phyloP scores from a whole-genome alignment of 352 stramenopile species.

The Pythium dissotocum region DNA sequence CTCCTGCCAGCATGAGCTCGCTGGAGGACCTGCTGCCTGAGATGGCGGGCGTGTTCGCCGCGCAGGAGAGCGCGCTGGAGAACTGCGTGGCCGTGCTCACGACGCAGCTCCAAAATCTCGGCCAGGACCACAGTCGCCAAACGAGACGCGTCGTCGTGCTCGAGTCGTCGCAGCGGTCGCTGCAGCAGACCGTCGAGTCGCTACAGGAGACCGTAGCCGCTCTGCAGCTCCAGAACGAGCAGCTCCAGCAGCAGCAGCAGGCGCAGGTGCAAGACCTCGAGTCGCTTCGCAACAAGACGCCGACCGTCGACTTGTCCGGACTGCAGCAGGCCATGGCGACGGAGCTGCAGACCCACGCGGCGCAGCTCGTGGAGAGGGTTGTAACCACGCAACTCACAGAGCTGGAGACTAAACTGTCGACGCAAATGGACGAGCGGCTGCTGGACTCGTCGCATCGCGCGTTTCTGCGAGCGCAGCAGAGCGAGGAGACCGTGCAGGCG shows the following conservation, averaged over 20 bases:
- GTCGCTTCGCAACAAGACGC: slow-evolving; percentile 3
- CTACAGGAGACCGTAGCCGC: slow-evolving; percentile 23
- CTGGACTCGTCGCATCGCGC: slow-evolving; percentile 33
- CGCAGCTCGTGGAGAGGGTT: slow-evolving; percentile 17
- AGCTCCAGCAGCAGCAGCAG: slow-evolving; percentile 30
- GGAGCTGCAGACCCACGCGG: slow-evolving; percentile 30
- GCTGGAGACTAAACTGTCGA: slow-evolving; percentile 37
- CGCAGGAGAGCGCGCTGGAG: slow-evolving; percentile 59
- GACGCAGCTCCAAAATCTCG: slow-evolving; percentile 53
- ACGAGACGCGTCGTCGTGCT: slow-evolving; percentile 35
- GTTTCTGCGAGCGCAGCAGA: slow-evolving; percentile 33
- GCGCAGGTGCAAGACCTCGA: slow-evolving; percentile 2
- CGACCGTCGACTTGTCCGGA: slow-evolving; percentile 11
- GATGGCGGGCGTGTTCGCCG: slow-evolving; percentile 57
- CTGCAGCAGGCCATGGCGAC: slow-evolving; percentile 19
- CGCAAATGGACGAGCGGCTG: slow-evolving; percentile 32
- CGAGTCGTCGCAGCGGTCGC: slow-evolving; percentile 34
- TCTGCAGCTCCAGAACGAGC: slow-evolving; percentile 29
- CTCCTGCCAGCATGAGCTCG: slow-evolving; percentile 40
- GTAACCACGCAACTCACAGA: slow-evolving; percentile 27
- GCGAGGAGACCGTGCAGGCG: slow-evolving; percentile 45
- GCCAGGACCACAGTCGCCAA: slow-evolving; percentile 38
- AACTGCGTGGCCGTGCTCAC: slow-evolving; percentile 54
- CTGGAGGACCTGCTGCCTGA: slow-evolving; percentile 69
- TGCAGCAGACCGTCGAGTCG: slow-evolving; percentile 31